Percentiles rank a stretch among this genome's conserved stretches.
Evolutionary conservation across 805 yeast species (phyloP).

Genomic region (Sugiyamaella mastotermitis): DNA sequence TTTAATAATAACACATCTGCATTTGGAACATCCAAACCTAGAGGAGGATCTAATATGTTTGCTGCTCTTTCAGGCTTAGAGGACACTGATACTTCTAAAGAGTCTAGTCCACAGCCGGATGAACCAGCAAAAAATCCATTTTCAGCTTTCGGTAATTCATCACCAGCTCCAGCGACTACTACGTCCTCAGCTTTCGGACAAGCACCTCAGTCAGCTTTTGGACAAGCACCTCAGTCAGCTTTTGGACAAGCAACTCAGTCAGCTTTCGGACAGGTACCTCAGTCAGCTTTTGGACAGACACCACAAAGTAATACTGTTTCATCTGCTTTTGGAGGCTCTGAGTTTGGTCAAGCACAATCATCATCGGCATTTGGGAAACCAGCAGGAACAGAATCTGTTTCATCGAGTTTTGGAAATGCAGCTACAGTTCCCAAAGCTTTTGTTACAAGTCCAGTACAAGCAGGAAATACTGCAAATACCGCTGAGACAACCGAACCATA

Average conservation of each 20-base stretch:
- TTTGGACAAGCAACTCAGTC: conserved; percentile 4
- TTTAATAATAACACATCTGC: background rate
- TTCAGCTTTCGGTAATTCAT: background rate
- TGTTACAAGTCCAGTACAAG: no score
- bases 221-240: conserved; percentile 1
- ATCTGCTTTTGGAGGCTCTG: conserved; percentile 1
- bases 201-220: conserved; percentile 1
- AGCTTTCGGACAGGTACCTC: conserved; percentile 3
- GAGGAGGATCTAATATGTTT: conserved; percentile 3
- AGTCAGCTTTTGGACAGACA: conserved; percentile 5
- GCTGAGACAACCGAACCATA: conserved; percentile 13
- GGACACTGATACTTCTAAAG: no score
- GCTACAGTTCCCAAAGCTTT: no score
- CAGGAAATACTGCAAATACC: background rate
- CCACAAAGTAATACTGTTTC: no score
- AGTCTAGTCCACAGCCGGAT: background rate
- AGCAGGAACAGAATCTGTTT: no score
- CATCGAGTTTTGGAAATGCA: no score
- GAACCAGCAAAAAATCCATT: background rate
- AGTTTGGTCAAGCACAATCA: background rate
- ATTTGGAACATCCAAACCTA: conserved; percentile 1
- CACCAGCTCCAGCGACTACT: conserved; percentile 1
- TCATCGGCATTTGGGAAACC: conserved; percentile 1
- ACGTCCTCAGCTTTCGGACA: conserved; percentile 2
- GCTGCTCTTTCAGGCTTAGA: conserved; percentile 1